Conservation (phyloP, 768 basidiomycete species). For the Sistotremastrum suecicum region DNA sequence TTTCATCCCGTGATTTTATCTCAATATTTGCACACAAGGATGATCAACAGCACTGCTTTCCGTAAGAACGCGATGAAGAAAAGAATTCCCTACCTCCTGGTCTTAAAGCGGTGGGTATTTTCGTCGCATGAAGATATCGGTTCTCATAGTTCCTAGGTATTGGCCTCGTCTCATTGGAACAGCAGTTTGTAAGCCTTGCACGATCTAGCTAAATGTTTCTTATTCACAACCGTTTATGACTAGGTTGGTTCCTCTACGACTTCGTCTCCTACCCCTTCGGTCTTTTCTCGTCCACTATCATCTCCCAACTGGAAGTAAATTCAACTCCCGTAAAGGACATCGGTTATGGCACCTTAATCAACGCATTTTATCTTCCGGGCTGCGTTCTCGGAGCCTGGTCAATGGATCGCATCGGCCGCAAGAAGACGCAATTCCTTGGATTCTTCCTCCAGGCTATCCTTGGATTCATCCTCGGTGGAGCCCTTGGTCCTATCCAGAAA, state of each 20-base stretch:
- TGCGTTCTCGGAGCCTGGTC: constrained; percentile 11
- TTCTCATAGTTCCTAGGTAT: constrained; percentile 13
- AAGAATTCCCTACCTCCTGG: constrained; percentile 3
- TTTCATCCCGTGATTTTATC: too few relatives aligned
- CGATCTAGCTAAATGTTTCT: too few relatives aligned
- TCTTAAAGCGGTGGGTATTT: constrained; percentile 2
- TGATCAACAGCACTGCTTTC: constrained; percentile 17
- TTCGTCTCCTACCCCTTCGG: constrained; percentile 17
- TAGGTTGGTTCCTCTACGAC: constrained; percentile 17
- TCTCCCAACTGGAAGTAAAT: constrained; percentile 7
- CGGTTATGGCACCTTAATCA: not conserved
- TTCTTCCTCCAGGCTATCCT: constrained; percentile 6
- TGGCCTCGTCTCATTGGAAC: constrained; percentile 16
- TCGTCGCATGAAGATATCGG: not conserved
- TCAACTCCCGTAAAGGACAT: not conserved
- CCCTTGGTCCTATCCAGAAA: constrained; percentile 8
- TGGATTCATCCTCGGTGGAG: constrained; percentile 15
- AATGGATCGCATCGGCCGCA: constrained; percentile 6
- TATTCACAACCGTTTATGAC: not conserved
- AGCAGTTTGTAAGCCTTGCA: too few relatives aligned
- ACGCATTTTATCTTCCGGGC: not conserved
- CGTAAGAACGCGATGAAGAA: constrained; percentile 11
- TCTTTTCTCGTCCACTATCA: constrained; percentile 13
- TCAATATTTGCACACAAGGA: constrained; percentile 2
- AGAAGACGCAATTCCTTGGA: not conserved